Evolutionary conservation across 768 basidiomycete genomes (phyloP).

Genomic region (Cyclocybe cylindracea): DNA sequence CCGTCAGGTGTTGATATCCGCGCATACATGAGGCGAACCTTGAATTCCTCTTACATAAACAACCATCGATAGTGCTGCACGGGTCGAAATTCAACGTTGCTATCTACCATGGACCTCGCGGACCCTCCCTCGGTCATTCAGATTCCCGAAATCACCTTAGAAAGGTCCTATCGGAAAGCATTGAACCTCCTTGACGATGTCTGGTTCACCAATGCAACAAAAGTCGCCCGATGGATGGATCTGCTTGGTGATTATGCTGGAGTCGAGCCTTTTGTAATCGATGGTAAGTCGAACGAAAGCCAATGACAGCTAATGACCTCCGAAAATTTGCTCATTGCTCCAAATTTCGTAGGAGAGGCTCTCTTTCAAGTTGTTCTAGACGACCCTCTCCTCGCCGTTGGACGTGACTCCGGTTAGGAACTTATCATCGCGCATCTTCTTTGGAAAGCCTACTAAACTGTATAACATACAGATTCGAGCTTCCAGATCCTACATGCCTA

Average conservation of each 20-base stretch:
- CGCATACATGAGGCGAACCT: background rate
- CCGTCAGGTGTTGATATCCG: background rate
- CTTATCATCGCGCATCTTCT: background rate
- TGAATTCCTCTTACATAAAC: background rate
- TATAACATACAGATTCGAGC: conserved; percentile 38
- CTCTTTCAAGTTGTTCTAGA: conserved; percentile 59
- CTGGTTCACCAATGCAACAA: conserved; percentile 16
- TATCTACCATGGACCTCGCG: conserved; percentile 4
- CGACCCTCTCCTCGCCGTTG: conserved; percentile 62
- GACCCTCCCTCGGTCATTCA: background rate
- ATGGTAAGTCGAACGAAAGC: conserved; percentile 40
- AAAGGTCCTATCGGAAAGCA: background rate
- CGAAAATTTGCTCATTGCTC: background rate
- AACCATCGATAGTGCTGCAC: background rate
- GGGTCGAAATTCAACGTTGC: background rate
- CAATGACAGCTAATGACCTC: background rate
- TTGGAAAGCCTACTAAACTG: background rate
- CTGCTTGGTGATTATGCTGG: conserved; percentile 73
- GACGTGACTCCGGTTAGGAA: conserved; percentile 40
- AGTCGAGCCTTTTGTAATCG: conserved; percentile 62
- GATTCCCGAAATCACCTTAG: background rate
- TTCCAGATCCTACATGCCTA: conserved; percentile 69
- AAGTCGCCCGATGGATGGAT: conserved; percentile 52
- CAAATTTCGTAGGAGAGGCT: conserved; percentile 53
- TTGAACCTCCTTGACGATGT: conserved; percentile 6